Evolutionary conservation across 129 eudicot genomes (phyloP), one percentile per base, ranked within the genome.

Genomic region (Flaveria bidentis): DNA sequence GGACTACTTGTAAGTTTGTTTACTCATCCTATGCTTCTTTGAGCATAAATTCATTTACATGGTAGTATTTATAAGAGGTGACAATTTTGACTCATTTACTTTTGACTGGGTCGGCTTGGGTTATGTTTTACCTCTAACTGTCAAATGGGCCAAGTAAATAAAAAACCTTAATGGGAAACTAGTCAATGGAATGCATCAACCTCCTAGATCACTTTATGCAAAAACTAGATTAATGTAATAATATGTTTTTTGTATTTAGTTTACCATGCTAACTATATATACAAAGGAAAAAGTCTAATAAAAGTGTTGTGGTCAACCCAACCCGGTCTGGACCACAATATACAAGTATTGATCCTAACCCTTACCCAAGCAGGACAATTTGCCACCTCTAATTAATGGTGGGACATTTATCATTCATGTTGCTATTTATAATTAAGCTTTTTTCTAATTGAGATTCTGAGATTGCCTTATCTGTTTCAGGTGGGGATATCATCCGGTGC

Each of bases 401-500:
- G 12, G 52, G 50, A 42, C 62, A 13, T 49, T 67, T 72, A 36
- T 73, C 51, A 16, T 46, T 18, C n/a, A 30, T 62, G 50, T 47
- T 56, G 42, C 47, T 47, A 12, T 22, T 75, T 26, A 49, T 76
- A 28, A 23, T 30, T 20, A 10, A 72, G 11, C 58, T 22, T 39
- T 72, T 50, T 72, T 44, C 44, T 26, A 51, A 68, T 41, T 56
- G 69, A 73, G 72, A 51, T 61, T 74, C 57, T 64, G 76, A 60
- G 57, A 64, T 33, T 20, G n/a, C 30, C 20, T 14, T 45, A 67
- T 26, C 23, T 77, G 64, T 81, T 61, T 56, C 87, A 93, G 98
- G 95, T 85, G 60, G 98, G 96, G 33, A 93, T 93, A 77, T 93
- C 98, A 68, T 93, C 98, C 70, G 98, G 98, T 71, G 96, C 96